phyloP scores from a whole-genome alignment of 306 rosid species.

The Rosa persica region DNA sequence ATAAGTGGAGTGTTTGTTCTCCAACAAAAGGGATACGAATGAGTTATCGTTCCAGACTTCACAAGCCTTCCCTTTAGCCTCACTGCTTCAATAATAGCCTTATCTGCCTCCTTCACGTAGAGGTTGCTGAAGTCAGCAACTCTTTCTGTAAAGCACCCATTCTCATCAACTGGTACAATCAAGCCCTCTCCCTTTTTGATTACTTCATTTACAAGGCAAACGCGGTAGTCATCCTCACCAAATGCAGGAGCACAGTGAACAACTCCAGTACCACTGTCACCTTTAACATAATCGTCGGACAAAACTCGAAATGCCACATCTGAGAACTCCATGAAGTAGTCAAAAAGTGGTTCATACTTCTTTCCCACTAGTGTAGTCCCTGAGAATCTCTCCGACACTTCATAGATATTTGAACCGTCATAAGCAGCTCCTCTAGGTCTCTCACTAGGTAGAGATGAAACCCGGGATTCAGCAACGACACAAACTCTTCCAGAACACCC shows the following conservation, averaged over 20 bases:
- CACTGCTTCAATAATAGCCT: slow-evolving; percentile 73
- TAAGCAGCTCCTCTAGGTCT: slow-evolving; percentile 5
- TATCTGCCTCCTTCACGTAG: slow-evolving; percentile 84
- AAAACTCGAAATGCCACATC: slow-evolving; percentile 81
- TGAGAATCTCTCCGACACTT: slow-evolving; percentile 66
- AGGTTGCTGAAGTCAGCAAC: slow-evolving; percentile 67
- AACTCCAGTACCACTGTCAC: slow-evolving; percentile 92
- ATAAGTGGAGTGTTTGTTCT: slow-evolving; percentile 96
- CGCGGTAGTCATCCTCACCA: slow-evolving; percentile 98
- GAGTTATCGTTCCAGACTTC: slow-evolving; percentile 68
- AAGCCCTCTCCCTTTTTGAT: slow-evolving; percentile 73
- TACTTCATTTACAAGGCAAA: slow-evolving; percentile 69
- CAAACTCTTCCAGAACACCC: slow-evolving; percentile 66
- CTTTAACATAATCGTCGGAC: slow-evolving; percentile 78
- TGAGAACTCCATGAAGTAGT: slow-evolving; percentile 70
- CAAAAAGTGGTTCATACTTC: slow-evolving; percentile 81
- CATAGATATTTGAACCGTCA: slow-evolving; percentile 25
- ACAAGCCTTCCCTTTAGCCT: slow-evolving; percentile 89
- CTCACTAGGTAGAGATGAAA: slow-evolving; percentile 69
- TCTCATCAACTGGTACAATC: slow-evolving; percentile 87
- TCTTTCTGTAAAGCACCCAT: slow-evolving; percentile 85
- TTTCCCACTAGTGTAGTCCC: slow-evolving; percentile 75
- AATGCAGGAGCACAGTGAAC: slow-evolving; percentile 96
- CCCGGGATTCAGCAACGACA: slow-evolving; percentile 77
- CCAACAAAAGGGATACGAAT: slow-evolving; percentile 89